Conservation (phyloP, 1,284 basidiomycete species). For the Hemileia vastatrix region DNA sequence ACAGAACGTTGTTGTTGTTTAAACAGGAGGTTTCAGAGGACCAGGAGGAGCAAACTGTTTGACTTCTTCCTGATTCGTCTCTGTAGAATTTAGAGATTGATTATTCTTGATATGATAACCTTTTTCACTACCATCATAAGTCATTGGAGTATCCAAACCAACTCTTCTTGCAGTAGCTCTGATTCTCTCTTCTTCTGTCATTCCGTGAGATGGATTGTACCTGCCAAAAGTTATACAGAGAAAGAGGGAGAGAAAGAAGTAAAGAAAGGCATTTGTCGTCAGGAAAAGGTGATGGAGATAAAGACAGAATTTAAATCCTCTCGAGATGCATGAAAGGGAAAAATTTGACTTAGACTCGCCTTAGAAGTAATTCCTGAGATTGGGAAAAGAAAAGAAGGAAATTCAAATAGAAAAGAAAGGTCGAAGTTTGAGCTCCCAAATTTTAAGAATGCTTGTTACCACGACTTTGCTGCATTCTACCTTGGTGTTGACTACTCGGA, state of each 20-base stretch:
- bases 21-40: not conserved
- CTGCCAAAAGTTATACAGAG: constrained; percentile 60
- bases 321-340: not conserved
- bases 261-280: not conserved
- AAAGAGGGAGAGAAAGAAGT: not conserved
- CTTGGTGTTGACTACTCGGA: too few species aligned
- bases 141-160: constrained; percentile 58
- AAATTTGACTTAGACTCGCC: not conserved
- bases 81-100: not conserved
- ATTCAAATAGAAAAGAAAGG: constrained; percentile 47
- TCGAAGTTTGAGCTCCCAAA: too few species aligned
- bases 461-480: too few species aligned
- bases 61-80: not conserved
- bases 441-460: too few species aligned
- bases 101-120: not conserved
- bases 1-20: not conserved
- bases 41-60: not conserved
- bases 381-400: constrained; percentile 21
- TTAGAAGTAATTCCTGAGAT: constrained; percentile 3
- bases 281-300: not conserved
- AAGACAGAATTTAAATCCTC: not conserved
- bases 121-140: not conserved
- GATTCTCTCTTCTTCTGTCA: constrained; percentile 67
- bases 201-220: constrained; percentile 73
- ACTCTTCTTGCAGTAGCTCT: constrained; percentile 74